These are phyloP conservation scores for Lachancea waltii DNA, from an alignment of 805 yeast genomes.

Conservation along the genomic window DNA sequence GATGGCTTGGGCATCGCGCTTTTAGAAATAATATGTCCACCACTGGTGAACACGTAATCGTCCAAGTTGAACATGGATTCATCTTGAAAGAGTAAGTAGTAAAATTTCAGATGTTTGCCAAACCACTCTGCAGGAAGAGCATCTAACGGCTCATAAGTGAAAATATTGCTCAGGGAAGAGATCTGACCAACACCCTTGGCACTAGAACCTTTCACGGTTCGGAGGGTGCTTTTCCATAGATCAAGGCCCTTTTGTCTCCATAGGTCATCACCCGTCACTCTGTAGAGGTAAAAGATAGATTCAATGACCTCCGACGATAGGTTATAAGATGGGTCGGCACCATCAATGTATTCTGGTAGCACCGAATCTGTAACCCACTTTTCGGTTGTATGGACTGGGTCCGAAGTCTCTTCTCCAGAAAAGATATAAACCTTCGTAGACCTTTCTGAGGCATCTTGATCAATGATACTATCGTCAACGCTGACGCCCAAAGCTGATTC, in stretches of 20 bases:
- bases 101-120: conserved; percentile 54
- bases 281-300: conserved; percentile 50
- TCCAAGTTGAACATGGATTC: conserved; percentile 40
- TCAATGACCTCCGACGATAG: conserved; percentile 58
- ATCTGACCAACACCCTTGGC: conserved; percentile 39
- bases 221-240: conserved; percentile 37
- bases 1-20: neutral
- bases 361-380: neutral
- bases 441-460: neutral
- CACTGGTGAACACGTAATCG: conserved; percentile 52
- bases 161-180: conserved; percentile 25
- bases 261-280: conserved; percentile 51
- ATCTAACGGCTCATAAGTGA: conserved; percentile 5
- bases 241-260: conserved; percentile 53
- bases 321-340: conserved; percentile 35
- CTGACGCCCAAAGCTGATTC: conserved; percentile 2
- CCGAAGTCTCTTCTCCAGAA: neutral
- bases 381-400: neutral
- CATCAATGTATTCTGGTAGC: conserved; percentile 32
- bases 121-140: conserved; percentile 38
- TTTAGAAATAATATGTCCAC: conserved; percentile 40
- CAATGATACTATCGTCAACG: neutral
- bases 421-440: conserved; percentile 2
- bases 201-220: conserved; percentile 31
- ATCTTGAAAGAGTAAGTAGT: conserved; percentile 43